A percentile compares a stretch with the other conserved stretches of the same genome.
Conservation (phyloP, 1,284 basidiomycete species). For the Boletus semigastroideus region DNA sequence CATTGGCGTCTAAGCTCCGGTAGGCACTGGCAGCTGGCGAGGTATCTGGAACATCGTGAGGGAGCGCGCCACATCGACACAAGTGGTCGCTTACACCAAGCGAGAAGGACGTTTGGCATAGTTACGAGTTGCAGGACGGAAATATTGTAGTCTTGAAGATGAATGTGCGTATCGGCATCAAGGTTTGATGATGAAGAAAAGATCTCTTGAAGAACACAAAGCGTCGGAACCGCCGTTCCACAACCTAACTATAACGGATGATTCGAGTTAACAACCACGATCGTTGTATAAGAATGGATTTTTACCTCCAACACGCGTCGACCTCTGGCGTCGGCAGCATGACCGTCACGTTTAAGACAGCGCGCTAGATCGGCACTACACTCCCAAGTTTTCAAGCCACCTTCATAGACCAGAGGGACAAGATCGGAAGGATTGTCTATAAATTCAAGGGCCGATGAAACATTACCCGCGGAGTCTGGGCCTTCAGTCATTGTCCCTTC, state of each 20-base stretch:
- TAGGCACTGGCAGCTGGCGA: constrained; percentile 26
- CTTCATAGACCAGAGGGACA: constrained; percentile 92
- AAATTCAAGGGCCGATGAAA: constrained; percentile 48
- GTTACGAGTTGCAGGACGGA: constrained; percentile 84
- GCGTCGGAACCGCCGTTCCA: constrained; percentile 85
- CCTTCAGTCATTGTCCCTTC: constrained; percentile 36
- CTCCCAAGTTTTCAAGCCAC: constrained; percentile 98
- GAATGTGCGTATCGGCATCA: constrained; percentile 52
- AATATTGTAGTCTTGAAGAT: constrained; percentile 92
- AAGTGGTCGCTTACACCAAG: constrained; percentile 65
- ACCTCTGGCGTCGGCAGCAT: constrained; percentile 34
- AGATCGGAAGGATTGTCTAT: constrained; percentile 87
- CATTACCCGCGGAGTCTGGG: constrained; percentile 17
- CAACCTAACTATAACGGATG: constrained; percentile 68
- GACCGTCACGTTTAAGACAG: constrained; percentile 42
- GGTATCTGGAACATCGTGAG: constrained; percentile 20
- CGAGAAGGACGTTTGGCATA: constrained; percentile 84
- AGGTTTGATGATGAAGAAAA: constrained; percentile 40
- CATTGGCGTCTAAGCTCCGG: constrained; percentile 9
- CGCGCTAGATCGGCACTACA: constrained; percentile 86
- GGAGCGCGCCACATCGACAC: constrained; percentile 28
- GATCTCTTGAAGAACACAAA: constrained; percentile 68
- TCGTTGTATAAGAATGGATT: constrained; percentile 7
- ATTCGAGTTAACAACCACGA: constrained; percentile 2
- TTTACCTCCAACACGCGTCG: constrained; percentile 64